A percentile compares a stretch with the other conserved stretches of the same genome.
Conservation (phyloP, 2,329 filamentous ascomycete genomes). For the Chalara sp. region DNA sequence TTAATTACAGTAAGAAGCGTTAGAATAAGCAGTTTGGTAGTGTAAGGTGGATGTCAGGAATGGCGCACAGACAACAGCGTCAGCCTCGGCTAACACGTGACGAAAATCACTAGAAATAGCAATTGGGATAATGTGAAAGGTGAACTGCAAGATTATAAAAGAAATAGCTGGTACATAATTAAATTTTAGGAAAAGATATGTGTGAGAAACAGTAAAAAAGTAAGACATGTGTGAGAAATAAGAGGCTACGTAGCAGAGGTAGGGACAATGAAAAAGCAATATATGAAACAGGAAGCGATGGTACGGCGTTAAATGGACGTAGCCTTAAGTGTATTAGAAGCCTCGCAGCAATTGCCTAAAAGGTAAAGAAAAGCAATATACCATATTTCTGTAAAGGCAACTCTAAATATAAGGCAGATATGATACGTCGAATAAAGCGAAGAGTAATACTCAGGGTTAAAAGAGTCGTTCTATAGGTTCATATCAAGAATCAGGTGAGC, state of each 20-base stretch:
- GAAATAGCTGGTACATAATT: too few species aligned
- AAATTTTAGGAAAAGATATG: not conserved
- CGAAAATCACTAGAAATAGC: too few species aligned
- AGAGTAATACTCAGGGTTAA: slow-evolving; percentile 1
- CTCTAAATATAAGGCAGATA: not conserved
- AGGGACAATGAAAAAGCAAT: slow-evolving; percentile 2
- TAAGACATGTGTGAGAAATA: not conserved
- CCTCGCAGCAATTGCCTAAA: slow-evolving; percentile 3
- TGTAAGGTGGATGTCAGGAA: too few species aligned
- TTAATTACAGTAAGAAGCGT: too few species aligned
- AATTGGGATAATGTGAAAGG: too few species aligned
- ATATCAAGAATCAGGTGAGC: too few species aligned
- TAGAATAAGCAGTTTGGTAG: too few species aligned
- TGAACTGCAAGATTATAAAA: too few species aligned
- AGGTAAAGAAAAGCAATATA: slow-evolving; percentile 6
- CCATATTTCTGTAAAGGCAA: not conserved
- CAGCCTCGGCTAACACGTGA: too few species aligned
- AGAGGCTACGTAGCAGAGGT: not conserved
- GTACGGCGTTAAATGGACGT: not conserved
- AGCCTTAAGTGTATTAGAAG: slow-evolving; percentile 1
- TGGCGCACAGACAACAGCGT: too few species aligned
- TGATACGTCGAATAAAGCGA: slow-evolving; percentile 2
- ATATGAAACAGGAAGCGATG: slow-evolving; percentile 7
- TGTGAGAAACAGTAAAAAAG: not conserved
- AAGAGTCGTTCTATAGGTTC: not conserved